Base-by-base conservation (phyloP, 164 flowering plant species). In the Kalanchoe fedtschenkoi region DNA sequence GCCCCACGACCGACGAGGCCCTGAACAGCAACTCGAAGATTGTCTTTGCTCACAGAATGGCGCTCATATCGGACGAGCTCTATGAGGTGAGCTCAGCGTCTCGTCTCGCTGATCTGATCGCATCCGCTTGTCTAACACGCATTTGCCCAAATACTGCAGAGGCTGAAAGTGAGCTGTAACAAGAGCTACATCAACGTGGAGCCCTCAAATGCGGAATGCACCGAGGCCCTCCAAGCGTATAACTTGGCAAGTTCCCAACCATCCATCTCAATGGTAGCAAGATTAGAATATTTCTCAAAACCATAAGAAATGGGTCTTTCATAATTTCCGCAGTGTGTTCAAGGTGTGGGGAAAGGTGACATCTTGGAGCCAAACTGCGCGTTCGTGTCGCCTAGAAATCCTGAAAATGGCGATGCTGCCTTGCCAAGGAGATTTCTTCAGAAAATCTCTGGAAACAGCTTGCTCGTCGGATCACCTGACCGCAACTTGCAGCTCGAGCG, bases 1-100 rank as follows among this genome's bases (percentile, higher is more conserved):
- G 74, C 35, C 78, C 84, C 4, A 6, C 14, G 0, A 73, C 77
- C 13, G 63, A 75, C 60, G 0, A 3, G 6, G 26, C 19, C 35
- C 16, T 5, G 1, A 76, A 72, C 16, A 3, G 6, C 0, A 73
- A 75, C 46, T 42, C 68, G 2, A 60, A 53, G 56, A 60, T 78
- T 3, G 73, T 66, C 19, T 78, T 46, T 68, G 75, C 71, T n/a
- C 78, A 82, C 68, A 67, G 77, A 6, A 67, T 78, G 82, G 78
- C 66, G 1, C 66, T 82, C 39, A 65, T 82, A 51, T 75, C 84
- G 0, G 78, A 80, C 59, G 76, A 82, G 63, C 68, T 76, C n/a
- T 82, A 73, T 26, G 63, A 76, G 87, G 87, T 80, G 30, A 17
- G 3, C 13, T 17, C 0, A 57, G 38, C 14, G 9, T 58, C 61